Percentiles rank a stretch among this genome's conserved stretches.
phyloP scores from a whole-genome alignment of 179 eudicot genomes.

The Pouteria campechiana region DNA sequence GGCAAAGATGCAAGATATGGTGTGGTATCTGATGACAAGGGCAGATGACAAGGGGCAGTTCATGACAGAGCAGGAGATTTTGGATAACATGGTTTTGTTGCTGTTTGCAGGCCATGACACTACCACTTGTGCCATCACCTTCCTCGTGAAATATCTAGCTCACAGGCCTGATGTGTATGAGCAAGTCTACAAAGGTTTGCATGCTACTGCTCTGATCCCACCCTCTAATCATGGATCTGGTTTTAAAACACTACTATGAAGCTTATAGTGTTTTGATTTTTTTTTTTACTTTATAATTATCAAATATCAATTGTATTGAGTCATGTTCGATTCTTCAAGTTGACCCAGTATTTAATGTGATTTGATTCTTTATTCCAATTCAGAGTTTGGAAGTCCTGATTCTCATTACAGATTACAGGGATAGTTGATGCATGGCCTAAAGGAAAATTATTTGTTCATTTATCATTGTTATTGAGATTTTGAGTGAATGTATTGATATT shows the following conservation, averaged over 20 bases:
- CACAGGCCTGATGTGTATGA: conserved; percentile 21
- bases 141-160: conserved; percentile 23
- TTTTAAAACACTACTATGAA: too few species aligned
- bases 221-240: too few species aligned
- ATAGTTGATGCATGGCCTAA: too few species aligned
- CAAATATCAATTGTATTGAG: too few species aligned
- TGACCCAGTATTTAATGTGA: background rate
- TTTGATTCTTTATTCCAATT: background rate
- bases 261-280: background rate
- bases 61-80: conserved; percentile 18
- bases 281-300: background rate
- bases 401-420: too few species aligned
- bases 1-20: conserved; percentile 29
- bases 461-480: too few species aligned
- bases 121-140: conserved; percentile 11
- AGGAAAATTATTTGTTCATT: too few species aligned
- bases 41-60: conserved; percentile 24
- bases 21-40: conserved; percentile 18
- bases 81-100: conserved; percentile 21
- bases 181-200: conserved; percentile 13
- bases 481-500: too few species aligned
- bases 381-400: too few species aligned
- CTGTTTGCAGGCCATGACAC: conserved; percentile 38
- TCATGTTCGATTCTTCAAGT: too few species aligned
- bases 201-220: background rate